Evolutionary conservation across 2,329 filamentous ascomycete genomes (phyloP).

Genomic region (Phaeosphaeriaceae sp.): DNA sequence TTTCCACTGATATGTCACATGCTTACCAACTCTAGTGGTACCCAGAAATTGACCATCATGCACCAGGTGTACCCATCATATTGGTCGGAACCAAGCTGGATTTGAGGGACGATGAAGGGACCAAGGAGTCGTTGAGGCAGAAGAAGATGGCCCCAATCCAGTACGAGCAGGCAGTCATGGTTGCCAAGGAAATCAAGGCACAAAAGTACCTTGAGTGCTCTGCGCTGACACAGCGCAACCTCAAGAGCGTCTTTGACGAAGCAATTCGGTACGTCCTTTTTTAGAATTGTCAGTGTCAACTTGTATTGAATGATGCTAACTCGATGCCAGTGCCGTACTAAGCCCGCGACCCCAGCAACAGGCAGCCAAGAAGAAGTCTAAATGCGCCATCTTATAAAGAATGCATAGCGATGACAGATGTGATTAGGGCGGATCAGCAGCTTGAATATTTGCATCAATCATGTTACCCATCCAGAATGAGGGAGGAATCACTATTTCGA

Average conservation of each 20-base stretch:
- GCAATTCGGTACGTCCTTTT: constrained; percentile 80
- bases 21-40: constrained; percentile 72
- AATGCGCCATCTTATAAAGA: constrained; percentile 38
- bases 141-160: constrained; percentile 98
- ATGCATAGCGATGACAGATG: constrained; percentile 18
- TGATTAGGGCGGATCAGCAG: constrained; percentile 23
- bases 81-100: constrained; percentile 97
- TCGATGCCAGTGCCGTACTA: constrained; percentile 46
- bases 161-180: constrained; percentile 87
- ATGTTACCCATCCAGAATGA: constrained; percentile 1
- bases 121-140: constrained; percentile 79
- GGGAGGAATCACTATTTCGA: constrained; percentile 10
- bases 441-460: constrained; percentile 32
- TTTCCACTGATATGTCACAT: constrained; percentile 1
- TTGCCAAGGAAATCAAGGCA: constrained; percentile 92
- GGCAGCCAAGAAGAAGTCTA: constrained; percentile 34
- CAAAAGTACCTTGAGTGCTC: constrained; percentile 99
- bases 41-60: constrained; percentile 96
- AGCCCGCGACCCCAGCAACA: constrained; percentile 46
- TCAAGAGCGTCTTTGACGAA: constrained; percentile 99
- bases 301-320: constrained; percentile 21
- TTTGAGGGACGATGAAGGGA: constrained; percentile 85
- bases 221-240: constrained; percentile 90
- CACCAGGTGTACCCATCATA: constrained; percentile 93
- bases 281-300: background rate